Evolutionary conservation across 1,284 basidiomycete species (phyloP), one percentile per base, ranked within the genome.

Genomic region (Athelia sp.): DNA sequence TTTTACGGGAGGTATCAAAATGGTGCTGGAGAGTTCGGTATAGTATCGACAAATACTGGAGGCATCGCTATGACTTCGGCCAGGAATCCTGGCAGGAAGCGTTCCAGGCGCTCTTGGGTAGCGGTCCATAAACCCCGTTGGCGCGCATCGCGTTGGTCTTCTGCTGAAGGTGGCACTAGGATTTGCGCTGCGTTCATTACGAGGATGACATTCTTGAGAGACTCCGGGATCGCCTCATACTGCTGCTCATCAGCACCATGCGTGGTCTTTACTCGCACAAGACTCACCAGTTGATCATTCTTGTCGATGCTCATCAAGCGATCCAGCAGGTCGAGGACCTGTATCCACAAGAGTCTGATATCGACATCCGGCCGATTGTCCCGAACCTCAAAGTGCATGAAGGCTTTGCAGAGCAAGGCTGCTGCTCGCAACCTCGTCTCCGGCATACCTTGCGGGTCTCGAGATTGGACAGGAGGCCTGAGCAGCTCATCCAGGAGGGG

Each of bases 151-250:
- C 87, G 78, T 35, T 70, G 61, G 51, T 83, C 74, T 29, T 71
- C 76, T 1, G 63, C 58, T 2, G 68, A 57, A 21, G 75, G 87
- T 1, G 89, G 88, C 3, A 93, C 76, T 18, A 98, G 79, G 49
- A 96, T 82, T 3, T 81, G 79, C 0, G 87, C 86, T 1, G 93
- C 90, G 61, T 95, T 86, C 93, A 99, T 96, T 42, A 99, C 97
- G 46, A 99, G 79, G 21, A 99, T 70, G 29, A 98, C 90, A 64
- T 99, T 99, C 72, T 99, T 99, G 57, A 99, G 76, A 4, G 93
- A 95, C 68, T 99, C 97, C 0, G 91, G 92, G 23, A 98, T 80
- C 0, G 95, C 94, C 66, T 99, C 96, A 61, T 88, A 86, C 93
- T 95, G 26, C 54, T 2, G 50, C 11, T 35, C n/a, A 46, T 42